Base-by-base conservation (phyloP, 2,329 filamentous ascomycete species). In the Epichloe aotearoae region DNA sequence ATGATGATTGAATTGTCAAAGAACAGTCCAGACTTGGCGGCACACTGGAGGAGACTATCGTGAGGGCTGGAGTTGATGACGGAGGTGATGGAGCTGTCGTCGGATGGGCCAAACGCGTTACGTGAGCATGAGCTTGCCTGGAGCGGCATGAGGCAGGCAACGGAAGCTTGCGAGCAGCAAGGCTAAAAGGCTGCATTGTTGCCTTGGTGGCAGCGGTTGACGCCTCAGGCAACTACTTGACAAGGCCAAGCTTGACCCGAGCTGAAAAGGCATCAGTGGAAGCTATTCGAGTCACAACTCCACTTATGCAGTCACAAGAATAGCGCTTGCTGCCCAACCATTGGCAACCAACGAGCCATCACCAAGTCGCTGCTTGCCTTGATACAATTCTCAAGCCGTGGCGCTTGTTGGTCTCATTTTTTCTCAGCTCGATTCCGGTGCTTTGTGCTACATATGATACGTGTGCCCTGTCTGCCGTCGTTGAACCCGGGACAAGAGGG, bases 111-210 rank as follows among this genome's bases (percentile, higher is more conserved):
- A 48, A 62, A 71, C 69, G 70, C 69, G 70, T 72, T 68, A 69
- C 70, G 70, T 72, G 67, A 69, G 69, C 67, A 65, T 63, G 58
- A 71, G 69, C 70, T 72, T 73, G 70, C 70, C 70, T 73, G 59
- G 69, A 71, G 64, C 52, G 49, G 59, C 56, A 55, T 55, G 55
- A 61, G 58, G 58, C 57, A 59, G 23, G 23, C 23, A 23, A 23
- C 23, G 23, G 5, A 23, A 23, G 60, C 60, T 65, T 58, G 58
- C 55, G 56, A 55, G 58, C 46, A 34, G 34, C 56, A 62, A 66
- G 64, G 65, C 64, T 66, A 34, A 54, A 62, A 65, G 64, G 65
- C 64, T 66, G 63, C 57, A 56, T 59, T 56, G 61, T 51, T 62
- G 60, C 57, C 60, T 67, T 56, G 56, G 50, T 39, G 26, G 46